Base-by-base conservation (phyloP, 345 rosid genomes). In the Erodium maritimum region DNA sequence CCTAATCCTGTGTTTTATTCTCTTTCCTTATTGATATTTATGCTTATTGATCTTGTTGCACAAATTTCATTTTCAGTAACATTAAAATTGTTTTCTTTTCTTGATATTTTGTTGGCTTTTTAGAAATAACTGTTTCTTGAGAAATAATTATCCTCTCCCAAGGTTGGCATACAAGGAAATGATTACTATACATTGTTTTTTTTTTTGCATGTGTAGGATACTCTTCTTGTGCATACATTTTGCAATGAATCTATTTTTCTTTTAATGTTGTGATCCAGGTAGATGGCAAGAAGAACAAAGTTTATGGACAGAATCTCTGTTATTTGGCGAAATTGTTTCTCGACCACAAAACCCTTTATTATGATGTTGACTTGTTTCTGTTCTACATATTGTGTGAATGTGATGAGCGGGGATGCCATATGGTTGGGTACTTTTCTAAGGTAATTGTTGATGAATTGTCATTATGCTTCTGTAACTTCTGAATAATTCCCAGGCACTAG, bases 391-490 rank as follows among this genome's bases (percentile, higher is more conserved):
- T 93, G 70, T 93, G 97, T 19, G 99, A 93, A 77, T 93, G 96
- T 63, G 99, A 93, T 75, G 99, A 93, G 74, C 91, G 99, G 22
- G 99, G 99, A 62, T 93, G 99, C 81, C 99, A 93, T 80, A 93
- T 90, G 97, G 97, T 90, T 73, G 99, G 99, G 62, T 93, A 93
- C 73, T 93, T 87, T 64, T 93, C 99, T 58, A 93, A 93, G 99
- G 99, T 87, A 73, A 72, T 48, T 62, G 37, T 29, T 11, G 37
- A 29, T 29, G 37, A 6, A 25, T 25, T 7, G n/a, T n/a, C 50
- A 23, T 22, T n/a, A 17, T 55, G 20, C 50, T 20, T 58, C 23
- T 29, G 22, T 18, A 52, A 22, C 37, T 29, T 29, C 37, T 29
- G 0, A 1, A 29, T 29, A 5, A 29, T 11, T 29, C 4, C 4